A percentile compares a stretch with the other conserved stretches of the same genome.
phyloP scores from a whole-genome alignment of 148 eudicot species.

The Tetragonia tetragonoides region DNA sequence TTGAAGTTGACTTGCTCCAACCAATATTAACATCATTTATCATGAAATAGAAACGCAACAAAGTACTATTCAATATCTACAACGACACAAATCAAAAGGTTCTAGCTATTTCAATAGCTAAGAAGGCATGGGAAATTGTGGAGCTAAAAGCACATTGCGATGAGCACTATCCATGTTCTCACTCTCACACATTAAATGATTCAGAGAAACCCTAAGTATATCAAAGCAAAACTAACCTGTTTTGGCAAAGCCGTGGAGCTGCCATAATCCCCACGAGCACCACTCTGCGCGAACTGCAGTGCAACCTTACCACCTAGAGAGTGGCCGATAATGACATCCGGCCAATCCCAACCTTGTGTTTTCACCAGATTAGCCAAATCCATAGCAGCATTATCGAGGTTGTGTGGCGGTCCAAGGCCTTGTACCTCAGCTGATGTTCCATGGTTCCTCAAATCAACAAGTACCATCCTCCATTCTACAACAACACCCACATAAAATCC shows the following conservation, averaged over 20 bases:
- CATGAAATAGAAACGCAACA: background rate
- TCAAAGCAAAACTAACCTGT: constrained; percentile 48
- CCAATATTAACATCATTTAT: background rate
- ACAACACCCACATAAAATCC: background rate
- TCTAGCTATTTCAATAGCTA: background rate
- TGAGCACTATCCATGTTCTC: background rate
- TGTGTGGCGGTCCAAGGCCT: constrained; percentile 64
- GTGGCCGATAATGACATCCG: constrained; percentile 90
- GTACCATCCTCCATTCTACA: constrained; percentile 84
- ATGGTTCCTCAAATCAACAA: constrained; percentile 87
- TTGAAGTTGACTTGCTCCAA: background rate
- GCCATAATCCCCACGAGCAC: constrained; percentile 68
- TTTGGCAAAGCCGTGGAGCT: constrained; percentile 58
- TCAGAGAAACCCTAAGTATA: background rate
- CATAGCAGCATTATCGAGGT: constrained; percentile 75
- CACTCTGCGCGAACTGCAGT: constrained; percentile 72
- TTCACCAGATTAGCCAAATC: constrained; percentile 83
- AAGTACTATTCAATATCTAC: background rate
- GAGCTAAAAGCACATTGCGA: background rate
- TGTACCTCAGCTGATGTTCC: constrained; percentile 74
- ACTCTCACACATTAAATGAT: background rate
- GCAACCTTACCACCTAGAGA: constrained; percentile 97
- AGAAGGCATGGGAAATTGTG: background rate
- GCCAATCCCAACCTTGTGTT: constrained; percentile 83
- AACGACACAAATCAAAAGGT: background rate